Evolutionary conservation across 768 basidiomycete genomes (phyloP).

Genomic region (Serendipita indica): DNA sequence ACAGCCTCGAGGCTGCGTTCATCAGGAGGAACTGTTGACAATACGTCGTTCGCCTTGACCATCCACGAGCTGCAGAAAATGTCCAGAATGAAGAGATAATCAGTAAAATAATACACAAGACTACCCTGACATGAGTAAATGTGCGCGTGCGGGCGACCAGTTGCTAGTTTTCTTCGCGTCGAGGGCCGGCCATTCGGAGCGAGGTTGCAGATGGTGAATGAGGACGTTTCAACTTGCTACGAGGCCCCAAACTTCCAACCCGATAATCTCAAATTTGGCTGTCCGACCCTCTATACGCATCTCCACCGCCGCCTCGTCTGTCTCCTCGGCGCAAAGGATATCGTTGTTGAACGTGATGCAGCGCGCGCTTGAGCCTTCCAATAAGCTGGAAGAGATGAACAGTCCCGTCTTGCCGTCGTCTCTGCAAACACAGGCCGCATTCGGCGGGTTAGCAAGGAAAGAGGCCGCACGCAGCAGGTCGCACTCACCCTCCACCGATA

Average conservation of each 20-base stretch:
- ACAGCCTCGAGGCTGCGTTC: too few relatives aligned
- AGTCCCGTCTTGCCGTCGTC: constrained; percentile 83
- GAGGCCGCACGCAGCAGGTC: not conserved
- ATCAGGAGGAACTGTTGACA: too few relatives aligned
- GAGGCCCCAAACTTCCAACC: constrained; percentile 81
- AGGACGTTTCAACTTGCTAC: constrained; percentile 18
- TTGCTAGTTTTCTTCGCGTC: too few relatives aligned
- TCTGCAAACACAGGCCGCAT: constrained; percentile 3
- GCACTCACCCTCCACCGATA: constrained; percentile 79
- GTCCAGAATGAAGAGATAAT: too few relatives aligned
- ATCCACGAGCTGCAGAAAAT: too few relatives aligned
- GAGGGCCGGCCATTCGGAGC: too few relatives aligned
- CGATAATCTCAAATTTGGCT: constrained; percentile 76
- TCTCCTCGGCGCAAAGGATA: constrained; percentile 47
- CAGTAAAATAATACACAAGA: too few relatives aligned
- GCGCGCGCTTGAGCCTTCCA: constrained; percentile 66
- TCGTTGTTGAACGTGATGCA: constrained; percentile 85
- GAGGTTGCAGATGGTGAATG: too few relatives aligned
- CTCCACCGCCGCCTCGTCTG: constrained; percentile 11
- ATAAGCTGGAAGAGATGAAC: constrained; percentile 69
- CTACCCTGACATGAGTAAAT: too few relatives aligned
- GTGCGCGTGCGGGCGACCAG: too few relatives aligned
- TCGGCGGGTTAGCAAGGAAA: constrained; percentile 10
- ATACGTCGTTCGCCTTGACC: too few relatives aligned
- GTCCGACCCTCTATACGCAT: constrained; percentile 33